Conservation (phyloP, 139 green algal genomes). For the Chlorokybus atmophyticus region DNA sequence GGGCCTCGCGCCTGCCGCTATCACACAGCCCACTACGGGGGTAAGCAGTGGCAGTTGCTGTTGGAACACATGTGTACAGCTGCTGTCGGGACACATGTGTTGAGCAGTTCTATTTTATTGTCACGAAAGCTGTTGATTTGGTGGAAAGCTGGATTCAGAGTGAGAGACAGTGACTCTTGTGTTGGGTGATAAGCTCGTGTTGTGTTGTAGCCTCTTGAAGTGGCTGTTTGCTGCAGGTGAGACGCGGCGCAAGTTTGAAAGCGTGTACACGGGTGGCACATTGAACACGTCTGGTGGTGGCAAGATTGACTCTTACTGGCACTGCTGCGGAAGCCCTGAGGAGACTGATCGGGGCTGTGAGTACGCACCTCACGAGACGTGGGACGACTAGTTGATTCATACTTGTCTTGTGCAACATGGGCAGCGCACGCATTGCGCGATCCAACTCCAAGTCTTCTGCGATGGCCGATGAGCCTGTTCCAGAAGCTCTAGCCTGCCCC, state of each 20-base stretch:
- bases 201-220: background rate
- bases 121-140: too few relatives aligned
- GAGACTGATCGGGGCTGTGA: conserved; percentile 12
- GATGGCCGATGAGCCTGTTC: too few relatives aligned
- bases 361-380: conserved; percentile 7
- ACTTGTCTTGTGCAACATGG: too few relatives aligned
- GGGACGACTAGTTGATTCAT: conserved; percentile 10
- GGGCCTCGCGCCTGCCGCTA: conserved; percentile 27
- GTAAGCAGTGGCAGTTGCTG: background rate
- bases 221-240: conserved; percentile 9
- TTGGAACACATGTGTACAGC: background rate
- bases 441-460: too few relatives aligned
- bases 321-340: conserved; percentile 16
- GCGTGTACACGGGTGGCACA: conserved; percentile 18
- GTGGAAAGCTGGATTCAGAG: too few relatives aligned
- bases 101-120: background rate
- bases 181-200: background rate
- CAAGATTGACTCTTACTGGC: conserved; percentile 14
- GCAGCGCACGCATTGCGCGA: too few relatives aligned
- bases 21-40: conserved; percentile 38
- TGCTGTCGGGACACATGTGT: background rate
- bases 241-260: conserved; percentile 21
- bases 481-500: conserved; percentile 13
- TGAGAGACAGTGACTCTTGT: too few relatives aligned
- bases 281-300: conserved; percentile 12